A percentile compares a stretch with the other conserved stretches of the same genome.
phyloP scores from a whole-genome alignment of 2,329 filamentous ascomycete species.

The Tolypocladium endophyticum region DNA sequence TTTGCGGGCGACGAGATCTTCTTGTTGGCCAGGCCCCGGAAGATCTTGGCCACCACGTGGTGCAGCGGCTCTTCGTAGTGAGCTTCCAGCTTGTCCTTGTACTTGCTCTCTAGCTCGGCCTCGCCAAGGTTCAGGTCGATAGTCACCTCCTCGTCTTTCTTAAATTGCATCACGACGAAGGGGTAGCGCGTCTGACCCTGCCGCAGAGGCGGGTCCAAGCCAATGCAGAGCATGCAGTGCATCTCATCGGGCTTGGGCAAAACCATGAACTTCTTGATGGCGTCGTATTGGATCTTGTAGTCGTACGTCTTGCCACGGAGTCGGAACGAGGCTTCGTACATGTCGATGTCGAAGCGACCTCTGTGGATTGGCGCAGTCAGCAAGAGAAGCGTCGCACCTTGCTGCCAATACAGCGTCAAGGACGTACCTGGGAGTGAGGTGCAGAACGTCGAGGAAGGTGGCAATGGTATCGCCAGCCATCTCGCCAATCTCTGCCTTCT shows the following conservation, averaged over 20 bases:
- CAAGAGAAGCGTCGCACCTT: background rate
- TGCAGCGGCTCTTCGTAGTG: slow-evolving; percentile 93
- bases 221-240: slow-evolving; percentile 89
- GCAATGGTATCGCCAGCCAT: slow-evolving; percentile 98
- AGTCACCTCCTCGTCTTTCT: slow-evolving; percentile 93
- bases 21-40: slow-evolving; percentile 88
- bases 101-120: slow-evolving; percentile 70
- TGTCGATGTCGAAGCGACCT: slow-evolving; percentile 98
- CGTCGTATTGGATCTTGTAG: slow-evolving; percentile 98
- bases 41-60: slow-evolving; percentile 89
- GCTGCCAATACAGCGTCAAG: background rate
- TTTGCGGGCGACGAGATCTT: slow-evolving; percentile 89
- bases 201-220: slow-evolving; percentile 85
- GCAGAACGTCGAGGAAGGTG: slow-evolving; percentile 91
- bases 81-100: slow-evolving; percentile 77
- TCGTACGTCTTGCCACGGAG: slow-evolving; percentile 98
- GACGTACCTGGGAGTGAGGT: slow-evolving; percentile 78
- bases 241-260: slow-evolving; percentile 97
- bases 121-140: slow-evolving; percentile 95
- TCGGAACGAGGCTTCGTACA: slow-evolving; percentile 97
- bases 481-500: slow-evolving; percentile 98
- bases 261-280: slow-evolving; percentile 98
- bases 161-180: slow-evolving; percentile 98
- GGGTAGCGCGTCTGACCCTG: slow-evolving; percentile 97
- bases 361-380: slow-evolving; percentile 32